phyloP scores from a whole-genome alignment of 2,329 filamentous ascomycete species.

The Phialocephala subalpina region DNA sequence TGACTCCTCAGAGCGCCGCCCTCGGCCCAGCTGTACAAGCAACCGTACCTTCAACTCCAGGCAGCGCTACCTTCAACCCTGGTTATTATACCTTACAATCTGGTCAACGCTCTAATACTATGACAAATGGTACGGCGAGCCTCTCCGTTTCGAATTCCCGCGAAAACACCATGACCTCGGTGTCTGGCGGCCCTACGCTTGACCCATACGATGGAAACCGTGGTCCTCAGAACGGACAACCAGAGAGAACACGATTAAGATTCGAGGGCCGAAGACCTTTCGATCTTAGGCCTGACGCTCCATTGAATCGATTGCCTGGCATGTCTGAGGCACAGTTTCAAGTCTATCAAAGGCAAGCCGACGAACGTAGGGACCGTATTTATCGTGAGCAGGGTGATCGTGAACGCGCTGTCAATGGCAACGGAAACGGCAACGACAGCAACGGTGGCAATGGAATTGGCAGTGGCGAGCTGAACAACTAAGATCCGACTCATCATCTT shows the following conservation, averaged over 20 bases:
- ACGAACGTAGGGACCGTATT: too few relatives aligned
- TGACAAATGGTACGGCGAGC: constrained; percentile 35
- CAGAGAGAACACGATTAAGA: too few relatives aligned
- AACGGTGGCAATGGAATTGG: not conserved
- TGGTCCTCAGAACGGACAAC: too few relatives aligned
- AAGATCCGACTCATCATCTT: not conserved
- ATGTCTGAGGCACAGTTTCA: too few relatives aligned
- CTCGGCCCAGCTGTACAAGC: constrained; percentile 90
- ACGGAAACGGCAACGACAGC: too few relatives aligned
- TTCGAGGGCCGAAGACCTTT: too few relatives aligned
- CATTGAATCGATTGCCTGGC: too few relatives aligned
- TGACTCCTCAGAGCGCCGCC: constrained; percentile 89
- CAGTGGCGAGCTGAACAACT: not conserved
- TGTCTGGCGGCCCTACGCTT: constrained; percentile 7
- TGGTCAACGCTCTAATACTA: constrained; percentile 44
- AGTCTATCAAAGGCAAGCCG: too few relatives aligned
- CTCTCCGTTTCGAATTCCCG: constrained; percentile 37
- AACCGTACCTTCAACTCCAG: constrained; percentile 78
- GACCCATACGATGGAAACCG: constrained; percentile 38
- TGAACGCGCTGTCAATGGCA: too few relatives aligned
- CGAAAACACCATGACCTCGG: constrained; percentile 44
- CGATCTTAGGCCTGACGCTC: too few relatives aligned
- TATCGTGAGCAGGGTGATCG: too few relatives aligned
- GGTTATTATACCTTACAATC: constrained; percentile 44
- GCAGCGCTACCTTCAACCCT: constrained; percentile 40